Evolutionary conservation across 257 asterid genomes (phyloP).

Genomic region (Nicotiana sylvestris): DNA sequence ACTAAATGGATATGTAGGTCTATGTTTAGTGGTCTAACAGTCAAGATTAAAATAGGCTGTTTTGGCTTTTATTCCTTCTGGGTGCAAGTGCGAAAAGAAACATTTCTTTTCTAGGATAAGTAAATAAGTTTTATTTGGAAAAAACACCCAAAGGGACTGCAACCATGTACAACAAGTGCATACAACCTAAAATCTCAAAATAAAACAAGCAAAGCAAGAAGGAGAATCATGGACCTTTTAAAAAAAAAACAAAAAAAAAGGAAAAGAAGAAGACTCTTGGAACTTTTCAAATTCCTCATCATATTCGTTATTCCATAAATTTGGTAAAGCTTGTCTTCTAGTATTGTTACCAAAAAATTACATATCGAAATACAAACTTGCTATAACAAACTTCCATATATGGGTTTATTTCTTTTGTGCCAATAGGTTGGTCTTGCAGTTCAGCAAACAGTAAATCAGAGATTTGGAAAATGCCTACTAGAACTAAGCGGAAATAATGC

Average conservation of each 20-base stretch:
- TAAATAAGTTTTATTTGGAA: background rate
- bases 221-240: background rate
- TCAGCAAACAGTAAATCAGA: conserved; percentile 81
- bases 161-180: background rate
- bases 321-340: background rate
- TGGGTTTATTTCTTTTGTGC: conserved; percentile 6
- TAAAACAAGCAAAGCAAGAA: background rate
- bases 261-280: background rate
- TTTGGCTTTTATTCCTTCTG: background rate
- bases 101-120: background rate
- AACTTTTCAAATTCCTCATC: background rate
- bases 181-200: background rate
- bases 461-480: conserved; percentile 88
- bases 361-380: background rate
- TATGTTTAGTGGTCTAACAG: background rate
- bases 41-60: background rate
- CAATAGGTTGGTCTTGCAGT: conserved; percentile 87
- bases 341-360: background rate
- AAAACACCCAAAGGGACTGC: background rate
- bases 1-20: background rate
- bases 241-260: background rate
- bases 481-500: conserved; percentile 98
- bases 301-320: background rate
- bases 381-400: background rate
- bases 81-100: background rate